Evolutionary conservation across 1,139 yeast genomes (phyloP).

Genomic region (Taphrina pruni): DNA sequence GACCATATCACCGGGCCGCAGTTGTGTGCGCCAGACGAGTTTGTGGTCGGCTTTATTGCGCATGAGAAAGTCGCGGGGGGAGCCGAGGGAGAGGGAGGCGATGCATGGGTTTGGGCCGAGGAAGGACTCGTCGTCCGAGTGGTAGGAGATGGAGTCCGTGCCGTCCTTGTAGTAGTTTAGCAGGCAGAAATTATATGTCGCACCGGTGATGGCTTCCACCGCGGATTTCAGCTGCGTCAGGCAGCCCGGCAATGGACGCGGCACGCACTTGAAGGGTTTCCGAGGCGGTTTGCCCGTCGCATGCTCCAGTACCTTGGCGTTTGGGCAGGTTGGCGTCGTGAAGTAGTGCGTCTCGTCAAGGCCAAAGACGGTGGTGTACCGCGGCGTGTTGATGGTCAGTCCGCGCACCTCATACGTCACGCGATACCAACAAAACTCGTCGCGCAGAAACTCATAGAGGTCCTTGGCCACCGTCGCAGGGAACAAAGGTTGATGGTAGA

Average conservation of each 20-base stretch:
- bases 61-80: conserved; percentile 35
- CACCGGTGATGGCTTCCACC: conserved; percentile 29
- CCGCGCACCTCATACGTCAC: conserved; percentile 38
- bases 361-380: conserved; percentile 40
- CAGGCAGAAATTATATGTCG: conserved; percentile 33
- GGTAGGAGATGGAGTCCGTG: conserved; percentile 40
- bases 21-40: conserved; percentile 1
- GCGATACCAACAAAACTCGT: conserved; percentile 39
- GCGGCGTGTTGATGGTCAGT: conserved; percentile 40
- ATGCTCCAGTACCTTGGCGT: conserved; percentile 10
- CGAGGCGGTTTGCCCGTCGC: conserved; percentile 19
- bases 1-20: conserved; percentile 36
- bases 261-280: conserved; percentile 30
- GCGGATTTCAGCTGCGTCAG: conserved; percentile 15
- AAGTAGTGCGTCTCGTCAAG: conserved; percentile 36
- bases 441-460: conserved; percentile 34
- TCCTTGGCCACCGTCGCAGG: conserved; percentile 17
- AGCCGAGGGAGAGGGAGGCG: conserved; percentile 36
- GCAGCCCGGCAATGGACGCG: conserved; percentile 36
- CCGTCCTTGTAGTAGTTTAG: conserved; percentile 40
- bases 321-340: background rate
- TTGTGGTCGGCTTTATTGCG: conserved; percentile 27
- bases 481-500: conserved; percentile 26
- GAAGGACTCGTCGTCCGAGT: conserved; percentile 41
- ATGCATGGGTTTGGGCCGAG: conserved; percentile 37